Percentiles rank a stretch among this genome's conserved stretches.
These are phyloP conservation scores for Borovskyia barvae DNA, from an alignment of 208 protist genomes.

Conservation along the genomic window DNA sequence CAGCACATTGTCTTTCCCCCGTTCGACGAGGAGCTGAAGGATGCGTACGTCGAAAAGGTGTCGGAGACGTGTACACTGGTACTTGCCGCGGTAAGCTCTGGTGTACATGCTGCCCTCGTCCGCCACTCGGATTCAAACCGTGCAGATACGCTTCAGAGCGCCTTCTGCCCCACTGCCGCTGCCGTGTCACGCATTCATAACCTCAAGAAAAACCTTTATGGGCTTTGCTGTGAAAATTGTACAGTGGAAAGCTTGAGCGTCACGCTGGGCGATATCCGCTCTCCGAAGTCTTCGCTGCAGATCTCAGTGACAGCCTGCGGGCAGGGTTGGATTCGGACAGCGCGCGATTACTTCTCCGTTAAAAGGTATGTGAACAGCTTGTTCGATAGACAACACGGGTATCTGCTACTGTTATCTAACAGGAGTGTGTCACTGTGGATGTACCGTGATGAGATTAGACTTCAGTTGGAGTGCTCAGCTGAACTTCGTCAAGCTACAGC, in stretches of 20 bases:
- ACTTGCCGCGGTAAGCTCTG: conserved; percentile 45
- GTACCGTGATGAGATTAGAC: conserved; percentile 10
- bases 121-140: conserved; percentile 10
- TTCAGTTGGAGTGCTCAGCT: conserved; percentile 16
- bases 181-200: conserved; percentile 39
- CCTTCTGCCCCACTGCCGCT: conserved; percentile 25
- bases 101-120: conserved; percentile 48
- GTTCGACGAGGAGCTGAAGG: conserved; percentile 39
- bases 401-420: conserved; percentile 35
- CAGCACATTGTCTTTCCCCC: conserved; percentile 59
- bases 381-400: conserved; percentile 30
- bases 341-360: conserved; percentile 19
- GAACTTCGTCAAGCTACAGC: background rate
- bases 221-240: conserved; percentile 62
- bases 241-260: conserved; percentile 42
- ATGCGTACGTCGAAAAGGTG: conserved; percentile 50
- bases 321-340: conserved; percentile 6
- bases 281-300: conserved; percentile 6
- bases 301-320: conserved; percentile 11
- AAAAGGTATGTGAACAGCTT: conserved; percentile 42
- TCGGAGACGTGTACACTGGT: conserved; percentile 35
- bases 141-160: conserved; percentile 15
- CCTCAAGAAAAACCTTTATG: conserved; percentile 47
- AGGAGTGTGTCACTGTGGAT: conserved; percentile 30
- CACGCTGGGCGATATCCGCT: conserved; percentile 4